Conservation (phyloP, 306 rosid genomes). For the Citrullus mucosospermus region DNA sequence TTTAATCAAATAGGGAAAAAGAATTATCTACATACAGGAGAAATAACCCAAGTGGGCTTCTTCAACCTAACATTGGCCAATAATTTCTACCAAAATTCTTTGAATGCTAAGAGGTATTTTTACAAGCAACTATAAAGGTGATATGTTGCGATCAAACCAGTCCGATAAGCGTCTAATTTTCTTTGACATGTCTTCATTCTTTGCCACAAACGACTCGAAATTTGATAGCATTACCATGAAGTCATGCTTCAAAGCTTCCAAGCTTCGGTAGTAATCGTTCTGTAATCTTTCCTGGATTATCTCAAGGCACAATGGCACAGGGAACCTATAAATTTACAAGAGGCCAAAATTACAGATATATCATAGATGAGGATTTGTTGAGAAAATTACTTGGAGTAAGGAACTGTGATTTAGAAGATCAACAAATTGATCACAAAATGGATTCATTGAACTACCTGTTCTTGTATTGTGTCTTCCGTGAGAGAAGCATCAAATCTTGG, state of each 20-base stretch:
- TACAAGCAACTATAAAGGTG: constrained; percentile 33
- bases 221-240: constrained; percentile 46
- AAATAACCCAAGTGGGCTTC: constrained; percentile 18
- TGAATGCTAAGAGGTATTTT: background rate
- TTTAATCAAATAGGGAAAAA: constrained; percentile 2
- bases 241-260: constrained; percentile 84
- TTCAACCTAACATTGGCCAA: constrained; percentile 23
- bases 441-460: constrained; percentile 41
- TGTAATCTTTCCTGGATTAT: constrained; percentile 66
- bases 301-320: constrained; percentile 71
- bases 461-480: constrained; percentile 40
- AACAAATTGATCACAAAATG: background rate
- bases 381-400: background rate
- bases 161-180: constrained; percentile 61
- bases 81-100: constrained; percentile 13
- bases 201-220: constrained; percentile 43
- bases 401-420: background rate
- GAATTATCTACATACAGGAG: constrained; percentile 36
- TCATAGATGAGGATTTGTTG: background rate
- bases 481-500: constrained; percentile 45
- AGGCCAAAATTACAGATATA: background rate
- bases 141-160: constrained; percentile 56
- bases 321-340: constrained; percentile 43
- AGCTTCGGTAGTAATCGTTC: constrained; percentile 70
- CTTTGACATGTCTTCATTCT: constrained; percentile 35